Conservation (phyloP, 106 monocot species). For the Phalaenopsis equestris region DNA sequence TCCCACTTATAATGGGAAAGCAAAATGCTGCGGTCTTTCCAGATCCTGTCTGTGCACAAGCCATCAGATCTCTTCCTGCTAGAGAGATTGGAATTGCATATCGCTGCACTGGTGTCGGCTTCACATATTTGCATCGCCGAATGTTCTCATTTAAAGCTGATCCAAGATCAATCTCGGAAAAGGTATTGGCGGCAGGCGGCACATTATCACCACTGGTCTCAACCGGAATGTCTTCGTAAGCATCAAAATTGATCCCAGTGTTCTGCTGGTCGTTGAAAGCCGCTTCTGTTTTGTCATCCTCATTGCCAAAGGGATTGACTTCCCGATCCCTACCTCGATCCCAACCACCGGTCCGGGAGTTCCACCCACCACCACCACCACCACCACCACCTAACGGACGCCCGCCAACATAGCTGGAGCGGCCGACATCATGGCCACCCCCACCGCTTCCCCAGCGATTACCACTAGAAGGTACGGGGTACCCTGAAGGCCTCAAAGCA, state of each 20-base stretch:
- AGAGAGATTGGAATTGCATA: conserved; percentile 70
- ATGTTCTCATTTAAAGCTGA: conserved; percentile 67
- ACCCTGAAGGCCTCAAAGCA: not conserved
- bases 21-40: conserved; percentile 82
- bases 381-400: conserved; percentile 21
- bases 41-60: conserved; percentile 81
- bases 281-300: conserved; percentile 17
- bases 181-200: conserved; percentile 55
- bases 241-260: conserved; percentile 68
- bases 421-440: conserved; percentile 9
- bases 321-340: conserved; percentile 38
- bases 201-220: conserved; percentile 59
- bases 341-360: conserved; percentile 34
- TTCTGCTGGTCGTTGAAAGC: conserved; percentile 30
- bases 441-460: conserved; percentile 24
- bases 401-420: conserved; percentile 12
- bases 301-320: conserved; percentile 41
- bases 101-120: conserved; percentile 71
- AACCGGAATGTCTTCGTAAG: conserved; percentile 73
- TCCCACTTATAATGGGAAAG: conserved; percentile 72
- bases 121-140: conserved; percentile 67
- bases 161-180: conserved; percentile 70
- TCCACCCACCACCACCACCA: conserved; percentile 50
- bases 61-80: conserved; percentile 62
- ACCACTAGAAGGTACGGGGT: conserved; percentile 15